These are phyloP conservation scores for Agaricales sp. DNA, from an alignment of 1,284 basidiomycete genomes.

Conservation along the genomic window DNA sequence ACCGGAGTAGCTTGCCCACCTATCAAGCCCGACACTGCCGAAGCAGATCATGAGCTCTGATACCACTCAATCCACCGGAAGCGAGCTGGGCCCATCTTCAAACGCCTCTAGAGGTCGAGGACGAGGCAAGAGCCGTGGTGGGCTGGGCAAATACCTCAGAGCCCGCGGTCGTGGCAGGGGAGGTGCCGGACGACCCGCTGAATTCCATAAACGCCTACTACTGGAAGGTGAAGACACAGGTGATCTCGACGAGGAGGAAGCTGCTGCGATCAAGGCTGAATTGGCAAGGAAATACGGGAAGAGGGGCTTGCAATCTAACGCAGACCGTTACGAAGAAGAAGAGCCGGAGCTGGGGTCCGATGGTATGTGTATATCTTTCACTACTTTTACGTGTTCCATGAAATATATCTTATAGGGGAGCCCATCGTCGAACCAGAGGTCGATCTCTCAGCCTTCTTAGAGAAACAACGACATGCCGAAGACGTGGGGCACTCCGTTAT, in stretches of 20 bases:
- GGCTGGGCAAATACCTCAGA: conserved; percentile 62
- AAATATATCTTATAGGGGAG: conserved; percentile 36
- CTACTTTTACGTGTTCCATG: conserved; percentile 1
- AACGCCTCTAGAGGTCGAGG: conserved; percentile 30
- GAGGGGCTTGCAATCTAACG: conserved; percentile 55
- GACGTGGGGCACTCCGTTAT: conserved; percentile 24
- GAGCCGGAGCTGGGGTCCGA: conserved; percentile 57
- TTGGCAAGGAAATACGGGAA: conserved; percentile 37
- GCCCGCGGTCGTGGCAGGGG: conserved; percentile 53
- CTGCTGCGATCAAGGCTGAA: conserved; percentile 30
- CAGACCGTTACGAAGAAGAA: conserved; percentile 59
- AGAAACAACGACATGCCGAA: conserved; percentile 36
- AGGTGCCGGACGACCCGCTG: conserved; percentile 43
- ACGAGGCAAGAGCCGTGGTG: conserved; percentile 50
- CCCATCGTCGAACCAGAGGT: conserved; percentile 61
- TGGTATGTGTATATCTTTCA: conserved; percentile 45
- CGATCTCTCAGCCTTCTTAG: conserved; percentile 57
- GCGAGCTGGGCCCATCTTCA: background rate
- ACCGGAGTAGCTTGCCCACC: too few species aligned
- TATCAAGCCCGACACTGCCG: too few species aligned
- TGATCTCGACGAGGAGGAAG: conserved; percentile 34
- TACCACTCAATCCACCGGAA: too few species aligned
- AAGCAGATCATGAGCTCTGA: too few species aligned
- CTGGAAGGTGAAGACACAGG: conserved; percentile 43
- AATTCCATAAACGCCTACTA: conserved; percentile 45